Base-by-base conservation (phyloP, 176 grass and related monocot species). In the Ampelocalamus luodianensis region DNA sequence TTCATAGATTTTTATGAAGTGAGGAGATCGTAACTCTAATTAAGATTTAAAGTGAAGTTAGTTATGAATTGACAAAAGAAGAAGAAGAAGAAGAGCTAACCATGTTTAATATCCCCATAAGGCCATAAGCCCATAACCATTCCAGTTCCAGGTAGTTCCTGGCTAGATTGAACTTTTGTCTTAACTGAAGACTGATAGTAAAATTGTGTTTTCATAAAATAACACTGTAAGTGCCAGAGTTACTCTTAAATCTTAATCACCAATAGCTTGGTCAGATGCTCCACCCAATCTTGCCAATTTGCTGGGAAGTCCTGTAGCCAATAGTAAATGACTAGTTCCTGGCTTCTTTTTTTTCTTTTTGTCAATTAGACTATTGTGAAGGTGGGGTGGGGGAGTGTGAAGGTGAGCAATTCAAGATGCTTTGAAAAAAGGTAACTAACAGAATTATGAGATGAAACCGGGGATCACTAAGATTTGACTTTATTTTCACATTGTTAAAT, bases 141-240 rank as follows among this genome's bases (percentile, higher is more conserved):
- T 65, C 81, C 16, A 74, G 13, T 51, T n/a, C n/a, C n/a, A n/a
- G n/a, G n/a, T n/a, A 74, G 13, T 51, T 83, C 14, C 7, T 50
- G 16, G 27, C 67, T 34, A 72, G 17, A 15, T 42, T 82, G 27
- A 60, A 50, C 29, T 26, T 50, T 74, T 83, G 56, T 4, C 45
- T 22, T 65, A 53, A 76, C 46, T 67, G 13, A 55, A 76, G 76
- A 56, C 36, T 65, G 48, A 23, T 51, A 39, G 29, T 23, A 64
- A n/a, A n/a, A n/a, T n/a, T n/a, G n/a, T n/a, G n/a, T n/a, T 82
- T 72, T 59, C 37, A 71, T 82, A 16, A 72, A 71, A 18, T 65
- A 27, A 72, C 38, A 71, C 23, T 82, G 39, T 60, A 72, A 71
- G 51, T 82, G 39, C 23, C 11, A 60, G 16, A 46, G 26, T 61